Conservation (phyloP, 371 early-diverging fungal genomes). For the Thermomucor indicae-seudaticae region DNA sequence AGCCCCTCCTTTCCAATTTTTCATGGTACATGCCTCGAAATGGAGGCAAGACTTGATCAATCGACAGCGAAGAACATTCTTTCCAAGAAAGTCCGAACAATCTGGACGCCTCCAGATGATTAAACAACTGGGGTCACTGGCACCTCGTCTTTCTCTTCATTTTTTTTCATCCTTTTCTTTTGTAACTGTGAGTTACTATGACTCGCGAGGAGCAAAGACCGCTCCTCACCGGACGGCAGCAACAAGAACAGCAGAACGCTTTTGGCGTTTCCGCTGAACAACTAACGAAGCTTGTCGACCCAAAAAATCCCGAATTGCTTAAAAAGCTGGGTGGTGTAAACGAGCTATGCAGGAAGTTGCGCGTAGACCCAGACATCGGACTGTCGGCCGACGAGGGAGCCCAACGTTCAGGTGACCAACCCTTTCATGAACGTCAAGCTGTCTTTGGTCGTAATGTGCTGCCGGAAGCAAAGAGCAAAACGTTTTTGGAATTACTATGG, state of each 20-base stretch:
- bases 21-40: no score
- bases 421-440: constrained; percentile 58
- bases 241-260: constrained; percentile 4
- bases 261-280: constrained; percentile 50
- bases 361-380: constrained; percentile 62
- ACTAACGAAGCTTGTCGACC: constrained; percentile 59
- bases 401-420: constrained; percentile 23
- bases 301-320: constrained; percentile 65
- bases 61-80: no score
- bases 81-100: no score
- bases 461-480: constrained; percentile 59
- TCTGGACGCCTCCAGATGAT: no score
- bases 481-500: constrained; percentile 60
- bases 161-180: constrained; percentile 3
- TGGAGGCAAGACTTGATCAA: no score
- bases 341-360: constrained; percentile 55
- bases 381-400: constrained; percentile 61
- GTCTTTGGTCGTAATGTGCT: constrained; percentile 72
- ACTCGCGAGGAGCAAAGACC: constrained; percentile 29
- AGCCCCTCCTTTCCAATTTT: no score
- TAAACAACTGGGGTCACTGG: no score
- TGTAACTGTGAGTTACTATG: constrained; percentile 10
- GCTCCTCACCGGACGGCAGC: constrained; percentile 13
- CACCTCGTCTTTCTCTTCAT: background rate
- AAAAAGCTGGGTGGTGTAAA: constrained; percentile 64